Percentiles rank a stretch among this genome's conserved stretches.
These are phyloP conservation scores for Nelumbo lutea DNA, from an alignment of 164 flowering plant species.

Conservation along the genomic window DNA sequence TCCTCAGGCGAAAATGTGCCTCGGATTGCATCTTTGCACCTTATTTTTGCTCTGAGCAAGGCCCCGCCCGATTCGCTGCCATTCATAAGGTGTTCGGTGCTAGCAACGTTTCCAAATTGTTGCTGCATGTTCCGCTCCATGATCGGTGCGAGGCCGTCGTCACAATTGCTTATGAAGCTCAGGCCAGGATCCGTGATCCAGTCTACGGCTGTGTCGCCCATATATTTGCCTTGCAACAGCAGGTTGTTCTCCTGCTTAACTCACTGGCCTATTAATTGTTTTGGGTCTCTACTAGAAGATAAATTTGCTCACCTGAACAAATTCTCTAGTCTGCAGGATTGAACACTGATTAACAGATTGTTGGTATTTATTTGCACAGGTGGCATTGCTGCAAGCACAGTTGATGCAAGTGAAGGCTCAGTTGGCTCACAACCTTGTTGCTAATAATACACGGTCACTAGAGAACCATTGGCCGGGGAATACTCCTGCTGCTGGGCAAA, in stretches of 20 bases:
- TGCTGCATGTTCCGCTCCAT: slow-evolving; percentile 65
- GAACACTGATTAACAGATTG: neutral
- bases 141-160: slow-evolving; percentile 94
- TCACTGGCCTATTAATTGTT: neutral
- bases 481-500: slow-evolving; percentile 2
- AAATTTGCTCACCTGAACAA: neutral
- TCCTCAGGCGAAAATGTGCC: slow-evolving; percentile 84
- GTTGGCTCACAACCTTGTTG: slow-evolving; percentile 35
- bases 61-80: slow-evolving; percentile 89
- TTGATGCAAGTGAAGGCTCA: slow-evolving; percentile 69
- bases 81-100: slow-evolving; percentile 98
- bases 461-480: slow-evolving; percentile 38
- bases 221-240: slow-evolving; percentile 90
- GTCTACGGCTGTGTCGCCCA: slow-evolving; percentile 99
- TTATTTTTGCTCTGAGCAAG: slow-evolving; percentile 90
- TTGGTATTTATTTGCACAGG: slow-evolving; percentile 27
- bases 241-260: slow-evolving; percentile 38
- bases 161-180: slow-evolving; percentile 96
- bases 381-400: slow-evolving; percentile 74
- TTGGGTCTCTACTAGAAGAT: neutral
- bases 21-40: slow-evolving; percentile 91
- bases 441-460: slow-evolving; percentile 2
- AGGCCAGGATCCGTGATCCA: slow-evolving; percentile 87
- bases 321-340: too few species aligned
- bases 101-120: slow-evolving; percentile 84